phyloP scores from a whole-genome alignment of 495 filamentous ascomycete genomes.

The Chlorociboria aeruginascens region DNA sequence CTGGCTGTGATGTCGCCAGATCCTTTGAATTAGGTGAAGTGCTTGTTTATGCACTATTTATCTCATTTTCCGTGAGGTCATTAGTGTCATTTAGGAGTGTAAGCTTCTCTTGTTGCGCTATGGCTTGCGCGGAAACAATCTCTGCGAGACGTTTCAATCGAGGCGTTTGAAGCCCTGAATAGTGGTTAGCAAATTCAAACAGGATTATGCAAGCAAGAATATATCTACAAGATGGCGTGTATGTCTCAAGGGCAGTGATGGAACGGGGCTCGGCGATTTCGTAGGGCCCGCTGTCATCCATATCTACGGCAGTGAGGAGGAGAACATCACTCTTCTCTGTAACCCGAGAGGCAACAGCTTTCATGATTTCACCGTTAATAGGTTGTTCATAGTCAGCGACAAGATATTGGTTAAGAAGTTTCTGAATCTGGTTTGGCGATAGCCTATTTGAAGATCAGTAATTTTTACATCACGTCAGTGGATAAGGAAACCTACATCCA shows the following conservation, averaged over 20 bases:
- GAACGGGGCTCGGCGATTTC: slow-evolving; percentile 94
- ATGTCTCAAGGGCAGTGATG: slow-evolving; percentile 95
- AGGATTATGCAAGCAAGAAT: neutral
- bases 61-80: slow-evolving; percentile 15
- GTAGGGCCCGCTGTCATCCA: slow-evolving; percentile 99
- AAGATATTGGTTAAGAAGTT: slow-evolving; percentile 95
- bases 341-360: slow-evolving; percentile 91
- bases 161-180: slow-evolving; percentile 83
- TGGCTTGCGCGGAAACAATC: slow-evolving; percentile 92
- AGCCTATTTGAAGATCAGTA: slow-evolving; percentile 33
- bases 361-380: slow-evolving; percentile 99
- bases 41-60: slow-evolving; percentile 11
- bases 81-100: slow-evolving; percentile 28
- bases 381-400: slow-evolving; percentile 99
- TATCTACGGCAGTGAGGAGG: slow-evolving; percentile 84
- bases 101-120: slow-evolving; percentile 81
- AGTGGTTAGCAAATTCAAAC: slow-evolving; percentile 12
- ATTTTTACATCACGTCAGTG: neutral
- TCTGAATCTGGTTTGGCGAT: slow-evolving; percentile 97
- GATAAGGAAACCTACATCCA: slow-evolving; percentile 69
- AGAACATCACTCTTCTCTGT: slow-evolving; percentile 98
- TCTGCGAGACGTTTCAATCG: slow-evolving; percentile 89
- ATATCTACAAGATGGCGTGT: slow-evolving; percentile 82
- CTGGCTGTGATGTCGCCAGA: neutral
- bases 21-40: neutral